Evolutionary conservation across 2,329 filamentous ascomycete genomes (phyloP), one percentile per base, ranked within the genome.

Genomic region (Aspergillus vadensis): DNA sequence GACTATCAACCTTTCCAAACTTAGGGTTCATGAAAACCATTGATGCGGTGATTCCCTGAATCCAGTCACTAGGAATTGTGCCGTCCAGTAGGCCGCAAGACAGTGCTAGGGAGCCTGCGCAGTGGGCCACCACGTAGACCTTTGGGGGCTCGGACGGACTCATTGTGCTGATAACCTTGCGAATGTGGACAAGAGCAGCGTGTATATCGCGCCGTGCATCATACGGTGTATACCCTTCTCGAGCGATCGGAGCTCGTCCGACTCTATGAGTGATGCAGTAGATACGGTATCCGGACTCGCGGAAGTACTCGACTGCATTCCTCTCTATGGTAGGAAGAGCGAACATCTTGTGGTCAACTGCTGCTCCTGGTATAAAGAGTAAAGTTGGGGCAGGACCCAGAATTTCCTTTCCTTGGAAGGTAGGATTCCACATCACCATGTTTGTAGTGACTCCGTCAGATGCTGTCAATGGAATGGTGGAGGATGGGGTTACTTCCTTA

Each of bases 41-140:
- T 14, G 58, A 64, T 8, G 58, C 65, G 21, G 63, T 64, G 25
- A 67, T 53, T 2, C 65, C 65, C 23, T 60, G 58, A 27, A 66
- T 50, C 9, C 59, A 56, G 5, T 36, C 47, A 30, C 58, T 55
- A 15, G 59, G 47, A 30, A 68, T 66, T 4, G 63, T 66, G 5
- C 66, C 65, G 14, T 68, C 65, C 8, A 68, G 62, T 10, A 67
- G 53, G 32, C 63, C 65, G 30, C 61, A 63, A 51, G 52, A 58
- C 19, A 68, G 59, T 14, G 66, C 63, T 23, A 66, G 50, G 0
- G 65, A 65, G 23, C 66, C 66, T 27, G 58, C 58, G 25, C 66
- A 68, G 51, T 68, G 65, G 9, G 61, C 63, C 44, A 68, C 39
- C 25, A 68, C 63, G 51, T 68, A 68, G 15, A 50, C 52, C 21